phyloP scores from a whole-genome alignment of 192 early-diverging fungal species.

The Lobosporangium transversale region DNA sequence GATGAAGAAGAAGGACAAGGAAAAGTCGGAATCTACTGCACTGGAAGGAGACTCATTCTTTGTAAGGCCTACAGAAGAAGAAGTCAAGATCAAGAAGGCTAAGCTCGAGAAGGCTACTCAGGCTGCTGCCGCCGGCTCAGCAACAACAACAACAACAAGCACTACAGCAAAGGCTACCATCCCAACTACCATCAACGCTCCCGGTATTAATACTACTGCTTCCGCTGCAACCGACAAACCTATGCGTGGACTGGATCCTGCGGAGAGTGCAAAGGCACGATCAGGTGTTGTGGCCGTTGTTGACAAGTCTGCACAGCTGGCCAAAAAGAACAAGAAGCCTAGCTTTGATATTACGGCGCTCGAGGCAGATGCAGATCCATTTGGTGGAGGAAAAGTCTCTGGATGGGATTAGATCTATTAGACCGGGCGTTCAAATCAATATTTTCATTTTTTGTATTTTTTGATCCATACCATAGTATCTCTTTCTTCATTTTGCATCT shows the following conservation, averaged over 20 bases:
- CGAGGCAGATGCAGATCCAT: constrained; percentile 53
- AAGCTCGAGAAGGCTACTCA: constrained; percentile 30
- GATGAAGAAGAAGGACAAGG: constrained; percentile 47
- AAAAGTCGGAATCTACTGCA: constrained; percentile 37
- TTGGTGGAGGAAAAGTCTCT: constrained; percentile 38
- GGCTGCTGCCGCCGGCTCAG: constrained; percentile 2
- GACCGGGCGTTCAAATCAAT: no score
- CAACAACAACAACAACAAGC: neutral
- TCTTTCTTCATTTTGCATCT: no score
- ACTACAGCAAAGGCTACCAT: neutral
- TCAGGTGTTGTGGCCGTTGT: constrained; percentile 58
- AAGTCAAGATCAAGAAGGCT: constrained; percentile 41
- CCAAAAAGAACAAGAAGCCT: constrained; percentile 56
- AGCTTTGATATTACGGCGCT: constrained; percentile 56
- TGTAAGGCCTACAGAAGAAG: constrained; percentile 24
- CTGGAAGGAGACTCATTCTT: constrained; percentile 50
- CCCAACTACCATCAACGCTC: no score
- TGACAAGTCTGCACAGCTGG: constrained; percentile 57
- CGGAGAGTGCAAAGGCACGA: constrained; percentile 34
- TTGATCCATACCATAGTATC: no score
- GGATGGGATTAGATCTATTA: constrained; percentile 48
- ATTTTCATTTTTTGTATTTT: no score
- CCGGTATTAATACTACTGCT: no score
- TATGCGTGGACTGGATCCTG: constrained; percentile 22
- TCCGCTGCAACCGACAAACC: neutral